phyloP scores from a whole-genome alignment of 1,284 basidiomycete species.

The Ustilago xerochloae region DNA sequence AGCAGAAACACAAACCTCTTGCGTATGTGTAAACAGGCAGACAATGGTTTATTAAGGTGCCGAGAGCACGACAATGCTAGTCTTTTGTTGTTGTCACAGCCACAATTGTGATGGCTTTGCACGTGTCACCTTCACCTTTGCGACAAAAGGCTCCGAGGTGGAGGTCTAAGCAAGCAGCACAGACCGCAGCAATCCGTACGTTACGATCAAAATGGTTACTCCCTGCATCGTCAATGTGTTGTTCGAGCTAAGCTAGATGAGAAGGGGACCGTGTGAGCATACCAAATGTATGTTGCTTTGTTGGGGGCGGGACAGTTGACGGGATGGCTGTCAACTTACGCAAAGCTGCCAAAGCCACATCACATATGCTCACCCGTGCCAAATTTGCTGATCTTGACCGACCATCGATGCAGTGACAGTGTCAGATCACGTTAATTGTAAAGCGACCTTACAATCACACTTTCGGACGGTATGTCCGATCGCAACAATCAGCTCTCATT shows the following conservation, averaged over 20 bases:
- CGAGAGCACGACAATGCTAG: neutral
- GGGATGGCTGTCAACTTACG: no score
- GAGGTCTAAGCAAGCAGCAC: neutral
- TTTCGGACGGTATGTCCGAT: neutral
- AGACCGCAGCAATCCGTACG: neutral
- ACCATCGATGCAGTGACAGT: neutral
- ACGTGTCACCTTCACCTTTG: neutral
- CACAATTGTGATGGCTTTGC: neutral
- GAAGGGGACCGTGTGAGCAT: neutral
- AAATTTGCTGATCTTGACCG: neutral
- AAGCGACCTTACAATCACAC: neutral
- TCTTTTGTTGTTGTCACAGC: constrained; percentile 3
- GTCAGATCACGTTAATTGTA: neutral
- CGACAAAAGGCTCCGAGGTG: constrained; percentile 5
- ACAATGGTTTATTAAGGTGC: no score
- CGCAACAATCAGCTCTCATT: no score
- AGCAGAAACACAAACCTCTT: neutral
- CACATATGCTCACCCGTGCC: no score
- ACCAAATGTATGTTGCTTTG: neutral
- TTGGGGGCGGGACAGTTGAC: neutral
- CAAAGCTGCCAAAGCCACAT: no score
- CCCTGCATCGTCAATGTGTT: no score
- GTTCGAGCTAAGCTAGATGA: neutral
- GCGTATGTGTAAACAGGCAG: neutral
- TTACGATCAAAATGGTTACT: no score